Base-by-base conservation (phyloP, 257 asterid genomes). In the Rubia yunnanensis region DNA sequence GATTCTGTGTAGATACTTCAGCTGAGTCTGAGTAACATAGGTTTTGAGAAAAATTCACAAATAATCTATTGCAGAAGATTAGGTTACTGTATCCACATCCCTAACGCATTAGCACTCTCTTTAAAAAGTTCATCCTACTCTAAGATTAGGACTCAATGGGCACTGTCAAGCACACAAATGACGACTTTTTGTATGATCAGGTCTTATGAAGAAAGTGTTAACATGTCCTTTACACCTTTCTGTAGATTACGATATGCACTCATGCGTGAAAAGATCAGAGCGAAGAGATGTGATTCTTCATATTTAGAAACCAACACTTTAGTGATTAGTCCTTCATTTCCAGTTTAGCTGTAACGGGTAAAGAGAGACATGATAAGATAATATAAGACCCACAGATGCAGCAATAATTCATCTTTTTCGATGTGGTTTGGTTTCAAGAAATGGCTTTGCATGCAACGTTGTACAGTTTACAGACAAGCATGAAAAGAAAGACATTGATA, bases 311-410 rank as follows among this genome's bases (percentile, higher is more conserved):
- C 57, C 18, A n/a, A 8, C 27, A 22, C 57, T 50, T 20, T 20
- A n/a, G n/a, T n/a, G n/a, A n/a, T n/a, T n/a, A n/a, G 24, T 50
- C 26, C 4, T 50, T 50, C 11, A 5, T 6, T 20, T 20, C 28
- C 57, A 18, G 18, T 50, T 50, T 22, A 17, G 23, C 6, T 48
- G 23, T 48, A 0, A 22, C 22, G 31, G 49, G 36, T 11, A 23
- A 48, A 14, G 54, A 23, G 31, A 54, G 44, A 54, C 54, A 38
- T 24, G 26, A 9, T 52, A 26, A 50, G 26, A n/a, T 14, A 41
- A 39, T 22, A 57, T 55, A 14, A 71, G 75, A 48, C 60, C 75
- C 70, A 56, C 75, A 55, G 24, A 55, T 15, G 68, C 5, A 64
- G 60, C 55, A 64, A 57, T 44, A 34, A 23, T 57, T 23, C 34